phyloP scores from a whole-genome alignment of 371 early-diverging fungal genomes.

The Nosema bombycis region DNA sequence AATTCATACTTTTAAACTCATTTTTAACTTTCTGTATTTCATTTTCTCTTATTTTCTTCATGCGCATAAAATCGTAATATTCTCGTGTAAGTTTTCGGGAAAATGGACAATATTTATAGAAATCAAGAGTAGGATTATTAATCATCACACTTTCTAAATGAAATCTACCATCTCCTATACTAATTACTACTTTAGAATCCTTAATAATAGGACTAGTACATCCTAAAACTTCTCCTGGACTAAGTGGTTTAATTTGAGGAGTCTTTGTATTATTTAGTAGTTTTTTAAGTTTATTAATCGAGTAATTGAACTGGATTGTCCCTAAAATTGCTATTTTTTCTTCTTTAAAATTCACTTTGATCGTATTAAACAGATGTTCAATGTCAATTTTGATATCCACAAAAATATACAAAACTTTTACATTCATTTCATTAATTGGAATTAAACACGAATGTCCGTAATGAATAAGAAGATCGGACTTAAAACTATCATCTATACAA shows the following conservation, averaged over 20 bases:
- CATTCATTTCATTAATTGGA: conserved; percentile 81
- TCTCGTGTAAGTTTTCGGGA: conserved; percentile 80
- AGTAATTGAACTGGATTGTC: conserved; percentile 88
- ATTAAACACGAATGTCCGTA: conserved; percentile 97
- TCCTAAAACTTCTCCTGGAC: conserved; percentile 93
- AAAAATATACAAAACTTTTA: conserved; percentile 93
- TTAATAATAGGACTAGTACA: conserved; percentile 86
- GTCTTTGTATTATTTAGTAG: conserved; percentile 5
- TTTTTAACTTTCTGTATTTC: conserved; percentile 71
- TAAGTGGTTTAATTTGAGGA: conserved; percentile 86
- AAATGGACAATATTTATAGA: conserved; percentile 94
- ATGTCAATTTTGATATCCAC: conserved; percentile 93
- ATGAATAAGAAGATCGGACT: conserved; percentile 92
- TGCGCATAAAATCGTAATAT: conserved; percentile 79
- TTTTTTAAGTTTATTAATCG: conserved; percentile 70
- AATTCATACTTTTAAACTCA: too few relatives aligned
- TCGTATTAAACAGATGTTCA: conserved; percentile 79
- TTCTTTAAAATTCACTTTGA: conserved; percentile 72
- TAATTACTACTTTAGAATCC: conserved; percentile 66
- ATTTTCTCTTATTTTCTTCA: conserved; percentile 74
- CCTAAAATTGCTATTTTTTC: conserved; percentile 76
- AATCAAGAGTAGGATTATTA: conserved; percentile 79
- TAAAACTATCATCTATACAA: conserved; percentile 92
- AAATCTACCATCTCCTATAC: conserved; percentile 92
- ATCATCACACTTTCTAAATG: conserved; percentile 98